Conservation (phyloP, 2,329 filamentous ascomycete genomes). For the Cercospora janseana region DNA sequence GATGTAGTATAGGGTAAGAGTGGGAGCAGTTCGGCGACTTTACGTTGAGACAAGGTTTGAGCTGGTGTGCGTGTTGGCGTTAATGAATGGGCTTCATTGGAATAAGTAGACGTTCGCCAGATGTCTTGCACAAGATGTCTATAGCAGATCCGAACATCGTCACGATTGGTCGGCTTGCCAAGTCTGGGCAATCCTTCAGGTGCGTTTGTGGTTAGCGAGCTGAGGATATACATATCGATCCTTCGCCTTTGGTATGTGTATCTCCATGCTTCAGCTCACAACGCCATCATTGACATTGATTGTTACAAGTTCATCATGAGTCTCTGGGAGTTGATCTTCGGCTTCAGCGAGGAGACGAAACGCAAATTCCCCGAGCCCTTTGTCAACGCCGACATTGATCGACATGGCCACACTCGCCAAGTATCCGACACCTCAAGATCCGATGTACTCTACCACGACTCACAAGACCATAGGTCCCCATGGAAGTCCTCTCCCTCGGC, state of each 20-base stretch:
- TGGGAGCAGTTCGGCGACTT: no score
- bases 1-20: no score
- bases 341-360: slow-evolving; percentile 22
- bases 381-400: slow-evolving; percentile 62
- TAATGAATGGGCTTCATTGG: no score
- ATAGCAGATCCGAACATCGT: no score
- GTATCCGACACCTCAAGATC: neutral
- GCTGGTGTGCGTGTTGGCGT: no score
- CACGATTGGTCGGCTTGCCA: no score
- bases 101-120: no score
- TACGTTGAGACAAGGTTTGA: no score
- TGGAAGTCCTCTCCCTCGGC: slow-evolving; percentile 28
- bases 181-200: neutral
- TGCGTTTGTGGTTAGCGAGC: neutral
- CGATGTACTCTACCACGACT: neutral
- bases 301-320: slow-evolving; percentile 4
- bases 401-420: slow-evolving; percentile 44
- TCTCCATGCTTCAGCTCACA: neutral
- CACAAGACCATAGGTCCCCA: slow-evolving; percentile 45
- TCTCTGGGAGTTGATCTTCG: slow-evolving; percentile 22
- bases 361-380: slow-evolving; percentile 46
- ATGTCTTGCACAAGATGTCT: no score
- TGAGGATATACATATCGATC: neutral
- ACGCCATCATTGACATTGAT: neutral
- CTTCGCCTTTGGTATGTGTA: neutral